These are phyloP conservation scores for Digitaria exilis DNA, from an alignment of 202 grass and related monocot species.

Conservation along the genomic window DNA sequence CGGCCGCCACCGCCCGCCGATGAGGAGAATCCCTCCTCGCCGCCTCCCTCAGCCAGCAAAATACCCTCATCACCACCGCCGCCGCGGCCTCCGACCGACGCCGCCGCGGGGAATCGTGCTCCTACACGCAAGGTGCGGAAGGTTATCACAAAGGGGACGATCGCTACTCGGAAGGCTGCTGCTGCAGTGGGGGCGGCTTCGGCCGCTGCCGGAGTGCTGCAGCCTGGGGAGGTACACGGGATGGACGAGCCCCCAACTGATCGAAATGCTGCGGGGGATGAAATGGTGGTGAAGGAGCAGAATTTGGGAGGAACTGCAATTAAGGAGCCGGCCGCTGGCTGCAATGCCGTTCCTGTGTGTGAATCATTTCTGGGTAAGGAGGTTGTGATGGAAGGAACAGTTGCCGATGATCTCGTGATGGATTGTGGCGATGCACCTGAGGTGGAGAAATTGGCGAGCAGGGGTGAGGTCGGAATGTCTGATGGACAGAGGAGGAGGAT, in stretches of 20 bases:
- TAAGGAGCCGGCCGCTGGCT: neutral
- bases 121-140: conserved; percentile 32
- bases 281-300: neutral
- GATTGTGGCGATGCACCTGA: conserved; percentile 18
- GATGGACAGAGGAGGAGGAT: too few relatives aligned
- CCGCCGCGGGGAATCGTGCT: neutral
- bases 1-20: neutral
- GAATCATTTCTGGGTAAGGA: neutral
- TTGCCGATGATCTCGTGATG: neutral
- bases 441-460: conserved; percentile 13
- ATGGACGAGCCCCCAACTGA: neutral
- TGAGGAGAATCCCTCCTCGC: neutral
- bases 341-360: neutral
- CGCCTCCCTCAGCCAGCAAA: neutral
- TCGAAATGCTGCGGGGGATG: neutral
- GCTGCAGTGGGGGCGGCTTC: neutral
- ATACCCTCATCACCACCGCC: neutral
- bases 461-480: conserved; percentile 25
- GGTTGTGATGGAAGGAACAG: neutral
- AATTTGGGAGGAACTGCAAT: neutral
- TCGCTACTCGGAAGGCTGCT: conserved; percentile 41
- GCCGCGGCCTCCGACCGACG: neutral
- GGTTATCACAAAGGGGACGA: conserved; percentile 41
- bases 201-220: neutral
- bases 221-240: neutral